Conservation (phyloP, 2,329 filamentous ascomycete genomes). For the Curvularia verruculosa region DNA sequence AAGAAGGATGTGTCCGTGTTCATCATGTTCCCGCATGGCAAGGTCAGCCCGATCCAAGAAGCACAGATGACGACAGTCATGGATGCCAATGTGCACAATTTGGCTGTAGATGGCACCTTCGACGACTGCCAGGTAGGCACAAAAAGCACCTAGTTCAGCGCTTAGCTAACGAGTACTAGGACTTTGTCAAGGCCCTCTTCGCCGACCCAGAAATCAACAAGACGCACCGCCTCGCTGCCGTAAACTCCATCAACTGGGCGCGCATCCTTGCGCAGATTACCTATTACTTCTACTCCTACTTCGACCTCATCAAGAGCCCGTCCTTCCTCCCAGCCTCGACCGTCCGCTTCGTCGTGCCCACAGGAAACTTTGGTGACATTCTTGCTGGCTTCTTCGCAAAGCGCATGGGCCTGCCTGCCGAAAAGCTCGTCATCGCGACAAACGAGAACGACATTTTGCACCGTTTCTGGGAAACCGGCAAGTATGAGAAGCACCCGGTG, state of each 20-base stretch:
- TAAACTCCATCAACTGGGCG: conserved; percentile 97
- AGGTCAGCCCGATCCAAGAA: conserved; percentile 90
- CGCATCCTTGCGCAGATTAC: conserved; percentile 95
- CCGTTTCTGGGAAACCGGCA: conserved; percentile 89
- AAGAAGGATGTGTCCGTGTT: conserved; percentile 98
- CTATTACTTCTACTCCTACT: conserved; percentile 97
- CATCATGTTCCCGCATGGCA: conserved; percentile 90
- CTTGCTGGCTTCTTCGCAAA: conserved; percentile 91
- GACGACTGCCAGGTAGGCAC: conserved; percentile 82
- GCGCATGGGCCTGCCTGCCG: conserved; percentile 83
- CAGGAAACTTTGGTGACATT: conserved; percentile 96
- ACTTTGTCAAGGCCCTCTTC: conserved; percentile 93
- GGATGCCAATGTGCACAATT: conserved; percentile 90
- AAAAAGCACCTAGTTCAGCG: neutral
- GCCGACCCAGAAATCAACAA: conserved; percentile 83
- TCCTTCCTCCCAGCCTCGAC: conserved; percentile 66
- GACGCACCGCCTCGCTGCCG: conserved; percentile 82
- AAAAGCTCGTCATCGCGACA: conserved; percentile 90
- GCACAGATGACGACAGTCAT: conserved; percentile 95
- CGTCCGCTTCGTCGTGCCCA: conserved; percentile 86
- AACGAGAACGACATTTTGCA: conserved; percentile 98
- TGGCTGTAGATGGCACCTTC: conserved; percentile 88
- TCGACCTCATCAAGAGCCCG: conserved; percentile 69
- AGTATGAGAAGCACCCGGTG: conserved; percentile 83
- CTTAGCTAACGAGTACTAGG: conserved; percentile 55